These are phyloP conservation scores for Penicillium digitatum DNA, from an alignment of 2,329 filamentous ascomycete species.

Conservation along the genomic window DNA sequence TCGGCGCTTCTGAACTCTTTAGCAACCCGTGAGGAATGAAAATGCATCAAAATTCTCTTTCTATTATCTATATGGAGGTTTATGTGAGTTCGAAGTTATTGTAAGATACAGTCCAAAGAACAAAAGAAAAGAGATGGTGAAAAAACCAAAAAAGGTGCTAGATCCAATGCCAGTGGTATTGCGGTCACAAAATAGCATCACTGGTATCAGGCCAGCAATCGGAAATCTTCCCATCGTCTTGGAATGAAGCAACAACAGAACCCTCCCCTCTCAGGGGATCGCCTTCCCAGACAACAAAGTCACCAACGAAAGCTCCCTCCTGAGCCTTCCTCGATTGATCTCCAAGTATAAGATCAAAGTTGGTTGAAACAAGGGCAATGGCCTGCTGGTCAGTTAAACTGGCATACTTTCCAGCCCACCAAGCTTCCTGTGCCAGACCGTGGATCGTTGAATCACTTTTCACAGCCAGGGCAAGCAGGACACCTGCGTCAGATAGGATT, in stretches of 20 bases:
- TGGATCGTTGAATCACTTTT: not conserved
- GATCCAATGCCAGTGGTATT: not conserved
- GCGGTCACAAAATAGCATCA: not conserved
- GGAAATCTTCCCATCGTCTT: not conserved
- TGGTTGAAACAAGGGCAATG: not conserved
- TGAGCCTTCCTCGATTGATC: not conserved
- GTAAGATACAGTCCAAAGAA: not conserved
- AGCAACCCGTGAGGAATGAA: too few relatives aligned
- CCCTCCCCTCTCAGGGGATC: not conserved
- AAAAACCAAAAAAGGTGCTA: not conserved
- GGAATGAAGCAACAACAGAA: not conserved
- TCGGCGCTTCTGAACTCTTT: too few relatives aligned
- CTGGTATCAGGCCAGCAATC: not conserved
- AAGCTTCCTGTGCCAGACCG: not conserved
- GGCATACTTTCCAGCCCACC: not conserved
- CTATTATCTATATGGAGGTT: not conserved
- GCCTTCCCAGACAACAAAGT: not conserved
- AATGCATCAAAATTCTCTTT: not conserved
- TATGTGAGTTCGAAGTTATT: not conserved
- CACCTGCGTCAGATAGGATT: not conserved
- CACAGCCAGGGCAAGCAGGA: not conserved
- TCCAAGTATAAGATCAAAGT: not conserved
- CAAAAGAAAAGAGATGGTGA: not conserved
- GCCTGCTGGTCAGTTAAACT: not conserved
- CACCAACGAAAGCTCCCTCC: not conserved